Evolutionary conservation across 176 grass and related monocot species (phyloP).

Genomic region (Oryza australiensis): DNA sequence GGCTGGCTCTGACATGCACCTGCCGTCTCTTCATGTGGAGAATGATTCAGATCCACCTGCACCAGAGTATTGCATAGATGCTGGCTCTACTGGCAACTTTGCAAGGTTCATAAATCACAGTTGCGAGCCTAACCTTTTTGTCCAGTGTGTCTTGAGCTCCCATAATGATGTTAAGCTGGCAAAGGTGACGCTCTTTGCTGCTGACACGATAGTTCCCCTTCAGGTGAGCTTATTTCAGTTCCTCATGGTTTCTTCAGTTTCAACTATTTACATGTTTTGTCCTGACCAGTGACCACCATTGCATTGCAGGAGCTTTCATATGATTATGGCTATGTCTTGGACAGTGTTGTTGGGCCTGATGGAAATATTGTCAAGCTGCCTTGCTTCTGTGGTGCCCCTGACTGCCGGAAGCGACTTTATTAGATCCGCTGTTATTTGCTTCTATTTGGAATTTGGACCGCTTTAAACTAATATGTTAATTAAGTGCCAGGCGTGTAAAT

Average conservation of each 20-base stretch:
- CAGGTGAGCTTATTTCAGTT: conserved; percentile 48
- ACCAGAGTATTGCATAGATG: conserved; percentile 85
- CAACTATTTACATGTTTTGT: neutral
- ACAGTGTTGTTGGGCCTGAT: conserved; percentile 63
- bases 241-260: conserved; percentile 12
- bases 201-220: conserved; percentile 88
- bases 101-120: conserved; percentile 97
- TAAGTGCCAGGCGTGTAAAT: conserved; percentile 17
- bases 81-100: conserved; percentile 59
- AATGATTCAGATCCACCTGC: conserved; percentile 62
- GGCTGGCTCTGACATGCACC: conserved; percentile 59
- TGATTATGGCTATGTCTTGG: conserved; percentile 68
- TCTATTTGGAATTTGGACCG: conserved; percentile 20
- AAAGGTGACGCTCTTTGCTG: conserved; percentile 85
- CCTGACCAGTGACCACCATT: neutral
- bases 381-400: conserved; percentile 64
- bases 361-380: conserved; percentile 54
- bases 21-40: conserved; percentile 47
- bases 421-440: conserved; percentile 16
- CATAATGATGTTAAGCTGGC: conserved; percentile 79
- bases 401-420: conserved; percentile 68
- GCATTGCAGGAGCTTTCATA: conserved; percentile 65
- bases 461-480: conserved; percentile 1
- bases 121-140: conserved; percentile 84
- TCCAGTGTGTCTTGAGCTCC: conserved; percentile 82